Evolutionary conservation across 495 filamentous ascomycete genomes (phyloP).

Genomic region (Patellaria atrata): DNA sequence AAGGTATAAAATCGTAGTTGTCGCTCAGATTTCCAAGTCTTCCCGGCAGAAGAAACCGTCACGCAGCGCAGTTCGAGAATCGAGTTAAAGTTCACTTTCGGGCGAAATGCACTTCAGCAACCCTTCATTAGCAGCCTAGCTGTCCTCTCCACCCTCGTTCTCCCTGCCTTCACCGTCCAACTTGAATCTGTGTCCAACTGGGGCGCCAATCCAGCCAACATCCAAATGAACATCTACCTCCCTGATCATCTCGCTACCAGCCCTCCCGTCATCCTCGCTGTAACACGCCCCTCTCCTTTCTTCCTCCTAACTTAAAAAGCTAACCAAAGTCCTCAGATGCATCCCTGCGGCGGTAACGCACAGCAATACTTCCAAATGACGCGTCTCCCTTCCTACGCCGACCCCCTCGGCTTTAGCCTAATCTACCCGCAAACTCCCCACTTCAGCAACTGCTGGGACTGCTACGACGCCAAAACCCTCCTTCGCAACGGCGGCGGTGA

Average conservation of each 20-base stretch:
- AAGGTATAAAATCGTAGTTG: too few species aligned
- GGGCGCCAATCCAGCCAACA: constrained; percentile 2
- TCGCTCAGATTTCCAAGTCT: too few species aligned
- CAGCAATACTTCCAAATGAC: constrained; percentile 34
- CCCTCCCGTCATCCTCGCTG: constrained; percentile 2
- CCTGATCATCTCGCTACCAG: constrained; percentile 3
- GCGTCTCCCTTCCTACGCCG: constrained; percentile 35
- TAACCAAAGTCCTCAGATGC: too few species aligned
- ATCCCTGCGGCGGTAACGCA: constrained; percentile 41
- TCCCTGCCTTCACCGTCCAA: background rate
- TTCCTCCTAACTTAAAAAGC: too few species aligned
- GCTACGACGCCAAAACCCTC: constrained; percentile 37
- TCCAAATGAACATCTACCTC: background rate
- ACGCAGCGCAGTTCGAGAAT: too few species aligned
- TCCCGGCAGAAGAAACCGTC: too few species aligned
- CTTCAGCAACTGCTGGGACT: constrained; percentile 44
- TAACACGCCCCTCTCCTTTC: too few species aligned
- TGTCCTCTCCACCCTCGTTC: background rate
- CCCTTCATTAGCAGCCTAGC: background rate
- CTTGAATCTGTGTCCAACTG: background rate
- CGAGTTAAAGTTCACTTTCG: too few species aligned
- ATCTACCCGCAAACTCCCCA: constrained; percentile 37
- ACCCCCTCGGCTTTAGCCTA: too few species aligned
- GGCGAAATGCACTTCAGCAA: too few species aligned
- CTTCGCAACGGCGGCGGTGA: constrained; percentile 45